Percentiles rank a stretch among this genome's conserved stretches.
These are phyloP conservation scores for Geotrichum klebahnii DNA, from an alignment of 1,139 yeast genomes.

Conservation along the genomic window DNA sequence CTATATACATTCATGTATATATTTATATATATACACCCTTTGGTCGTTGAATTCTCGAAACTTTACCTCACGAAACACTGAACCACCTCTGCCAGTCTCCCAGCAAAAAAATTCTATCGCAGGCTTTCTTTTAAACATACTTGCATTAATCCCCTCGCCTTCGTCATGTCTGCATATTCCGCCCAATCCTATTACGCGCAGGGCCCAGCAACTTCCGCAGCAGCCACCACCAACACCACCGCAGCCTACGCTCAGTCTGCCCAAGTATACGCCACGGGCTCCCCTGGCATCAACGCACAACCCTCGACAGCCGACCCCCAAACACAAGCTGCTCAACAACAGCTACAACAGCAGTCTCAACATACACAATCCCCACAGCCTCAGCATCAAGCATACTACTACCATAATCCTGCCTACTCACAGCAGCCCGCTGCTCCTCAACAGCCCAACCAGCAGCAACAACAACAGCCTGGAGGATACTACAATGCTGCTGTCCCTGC, in stretches of 20 bases:
- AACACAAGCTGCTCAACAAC: slow-evolving; percentile 15
- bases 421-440: slow-evolving; percentile 14
- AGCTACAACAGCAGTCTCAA: slow-evolving; percentile 21
- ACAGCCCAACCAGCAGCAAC: slow-evolving; percentile 15
- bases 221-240: slow-evolving; percentile 17
- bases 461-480: slow-evolving; percentile 17
- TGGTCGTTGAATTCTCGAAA: too few relatives aligned
- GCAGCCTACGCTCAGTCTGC: slow-evolving; percentile 19
- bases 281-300: slow-evolving; percentile 5
- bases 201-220: slow-evolving; percentile 12
- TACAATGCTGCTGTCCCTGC: slow-evolving; percentile 20
- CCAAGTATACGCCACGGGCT: slow-evolving; percentile 7
- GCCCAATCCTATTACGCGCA: slow-evolving; percentile 21
- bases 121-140: not conserved
- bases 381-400: slow-evolving; percentile 16
- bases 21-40: too few relatives aligned
- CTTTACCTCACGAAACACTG: too few relatives aligned
- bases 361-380: slow-evolving; percentile 18
- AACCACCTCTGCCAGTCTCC: too few relatives aligned
- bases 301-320: slow-evolving; percentile 13
- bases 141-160: slow-evolving; percentile 7
- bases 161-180: slow-evolving; percentile 21
- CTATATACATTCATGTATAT: too few relatives aligned
- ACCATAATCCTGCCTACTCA: slow-evolving; percentile 12
- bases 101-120: too few relatives aligned